Percentiles rank a stretch among this genome's conserved stretches.
Conservation (phyloP, 192 early-diverging fungal genomes). For the Coemansia sp. region DNA sequence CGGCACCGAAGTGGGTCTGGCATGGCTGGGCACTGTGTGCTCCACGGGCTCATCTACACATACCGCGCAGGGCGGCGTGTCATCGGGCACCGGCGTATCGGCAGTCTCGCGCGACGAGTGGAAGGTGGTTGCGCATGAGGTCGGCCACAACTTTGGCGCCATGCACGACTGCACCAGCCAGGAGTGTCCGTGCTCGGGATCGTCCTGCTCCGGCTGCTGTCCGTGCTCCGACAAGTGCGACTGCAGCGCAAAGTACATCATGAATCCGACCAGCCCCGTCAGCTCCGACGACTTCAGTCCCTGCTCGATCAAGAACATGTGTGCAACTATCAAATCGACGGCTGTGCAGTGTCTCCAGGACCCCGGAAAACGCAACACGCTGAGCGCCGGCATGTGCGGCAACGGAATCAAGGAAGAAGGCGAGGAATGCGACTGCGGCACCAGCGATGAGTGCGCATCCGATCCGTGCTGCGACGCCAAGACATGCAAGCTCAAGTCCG, state of each 20-base stretch:
- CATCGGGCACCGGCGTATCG: constrained; percentile 81
- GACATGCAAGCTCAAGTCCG: constrained; percentile 77
- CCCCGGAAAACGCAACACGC: constrained; percentile 37
- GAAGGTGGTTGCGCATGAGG: constrained; percentile 94
- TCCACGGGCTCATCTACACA: constrained; percentile 56
- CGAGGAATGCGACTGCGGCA: constrained; percentile 92
- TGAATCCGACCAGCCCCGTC: constrained; percentile 74
- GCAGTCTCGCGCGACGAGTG: constrained; percentile 84
- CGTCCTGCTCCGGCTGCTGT: constrained; percentile 64
- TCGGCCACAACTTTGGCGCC: constrained; percentile 88
- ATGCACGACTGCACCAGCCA: constrained; percentile 79
- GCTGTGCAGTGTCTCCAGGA: constrained; percentile 47
- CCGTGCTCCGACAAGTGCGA: constrained; percentile 67
- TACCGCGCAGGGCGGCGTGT: constrained; percentile 45
- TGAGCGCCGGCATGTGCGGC: constrained; percentile 79
- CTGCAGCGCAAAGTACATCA: constrained; percentile 65
- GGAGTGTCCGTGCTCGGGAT: constrained; percentile 62
- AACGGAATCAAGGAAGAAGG: constrained; percentile 87
- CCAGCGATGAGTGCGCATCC: constrained; percentile 64
- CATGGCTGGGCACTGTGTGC: constrained; percentile 82
- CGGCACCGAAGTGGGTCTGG: constrained; percentile 83
- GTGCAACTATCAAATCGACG: constrained; percentile 26
- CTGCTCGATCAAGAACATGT: constrained; percentile 63
- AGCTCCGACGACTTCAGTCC: constrained; percentile 67
- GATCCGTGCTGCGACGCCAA: constrained; percentile 80